phyloP scores from a whole-genome alignment of 306 rosid species.

The Quercus variabilis region DNA sequence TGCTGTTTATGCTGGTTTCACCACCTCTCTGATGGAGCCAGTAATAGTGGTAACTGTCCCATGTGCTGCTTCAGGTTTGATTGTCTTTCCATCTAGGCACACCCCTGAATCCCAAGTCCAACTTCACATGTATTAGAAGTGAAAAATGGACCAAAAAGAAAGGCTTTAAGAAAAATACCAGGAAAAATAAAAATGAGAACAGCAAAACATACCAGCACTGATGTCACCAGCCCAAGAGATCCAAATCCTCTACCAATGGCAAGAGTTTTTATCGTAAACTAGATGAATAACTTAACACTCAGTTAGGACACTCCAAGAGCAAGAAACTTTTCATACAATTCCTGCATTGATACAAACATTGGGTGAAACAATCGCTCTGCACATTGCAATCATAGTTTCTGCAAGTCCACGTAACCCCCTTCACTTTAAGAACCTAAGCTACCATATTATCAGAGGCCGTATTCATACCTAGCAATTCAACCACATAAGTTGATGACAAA shows the following conservation, averaged over 20 bases:
- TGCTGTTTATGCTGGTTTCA: slow-evolving; percentile 97
- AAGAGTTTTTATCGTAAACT: slow-evolving; percentile 14
- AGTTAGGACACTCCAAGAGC: not conserved
- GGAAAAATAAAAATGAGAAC: too few species aligned
- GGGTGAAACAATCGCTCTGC: slow-evolving; percentile 94
- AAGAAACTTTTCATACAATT: not conserved
- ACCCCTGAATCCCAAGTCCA: slow-evolving; percentile 62
- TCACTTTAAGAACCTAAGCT: slow-evolving; percentile 93
- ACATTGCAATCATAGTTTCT: slow-evolving; percentile 98
- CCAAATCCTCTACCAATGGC: slow-evolving; percentile 65
- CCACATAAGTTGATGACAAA: slow-evolving; percentile 6
- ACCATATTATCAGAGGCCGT: slow-evolving; percentile 98
- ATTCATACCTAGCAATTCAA: slow-evolving; percentile 74
- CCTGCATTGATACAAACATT: slow-evolving; percentile 47
- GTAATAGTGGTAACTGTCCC: slow-evolving; percentile 91
- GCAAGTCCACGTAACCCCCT: slow-evolving; percentile 99
- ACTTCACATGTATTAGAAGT: not conserved
- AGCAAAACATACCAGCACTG: too few species aligned
- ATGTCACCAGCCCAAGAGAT: slow-evolving; percentile 95
- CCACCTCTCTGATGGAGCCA: slow-evolving; percentile 98
- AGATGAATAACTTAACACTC: not conserved
- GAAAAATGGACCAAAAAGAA: not conserved
- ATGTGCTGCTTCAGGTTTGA: slow-evolving; percentile 98
- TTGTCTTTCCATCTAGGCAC: slow-evolving; percentile 98
- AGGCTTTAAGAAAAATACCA: not conserved